Percentiles rank a stretch among this genome's conserved stretches.
These are phyloP conservation scores for Thermomucor indicae-seudaticae DNA, from an alignment of 371 early-diverging fungal genomes.

Conservation along the genomic window DNA sequence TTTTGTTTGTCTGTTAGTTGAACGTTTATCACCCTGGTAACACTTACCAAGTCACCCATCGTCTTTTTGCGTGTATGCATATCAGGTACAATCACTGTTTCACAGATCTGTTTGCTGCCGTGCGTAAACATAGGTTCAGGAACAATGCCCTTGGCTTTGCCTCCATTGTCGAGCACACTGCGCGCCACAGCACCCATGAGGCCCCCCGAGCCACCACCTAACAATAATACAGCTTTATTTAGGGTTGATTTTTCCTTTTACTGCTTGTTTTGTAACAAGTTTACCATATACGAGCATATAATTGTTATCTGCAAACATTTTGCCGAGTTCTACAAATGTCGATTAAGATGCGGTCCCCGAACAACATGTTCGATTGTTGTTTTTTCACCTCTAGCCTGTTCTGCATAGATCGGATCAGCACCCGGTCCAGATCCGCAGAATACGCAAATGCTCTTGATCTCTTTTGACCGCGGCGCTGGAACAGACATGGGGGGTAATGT, in stretches of 20 bases:
- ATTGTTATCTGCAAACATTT: slow-evolving; percentile 51
- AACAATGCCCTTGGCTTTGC: slow-evolving; percentile 63
- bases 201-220: slow-evolving; percentile 75
- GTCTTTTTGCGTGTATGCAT: slow-evolving; percentile 82
- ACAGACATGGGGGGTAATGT: slow-evolving; percentile 10
- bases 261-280: not conserved
- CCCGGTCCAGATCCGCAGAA: slow-evolving; percentile 70
- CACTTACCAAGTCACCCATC: slow-evolving; percentile 60
- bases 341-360: not conserved
- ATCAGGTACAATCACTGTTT: slow-evolving; percentile 66
- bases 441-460: slow-evolving; percentile 61
- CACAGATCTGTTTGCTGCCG: slow-evolving; percentile 49
- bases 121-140: slow-evolving; percentile 63
- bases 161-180: slow-evolving; percentile 51
- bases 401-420: slow-evolving; percentile 49
- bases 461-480: slow-evolving; percentile 2
- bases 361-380: not conserved
- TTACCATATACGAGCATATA: slow-evolving; percentile 79
- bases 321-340: slow-evolving; percentile 51
- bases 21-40: not conserved
- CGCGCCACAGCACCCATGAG: slow-evolving; percentile 81
- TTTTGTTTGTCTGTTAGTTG: slow-evolving; percentile 2
- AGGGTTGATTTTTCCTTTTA: too few relatives aligned
- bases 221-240: too few relatives aligned
- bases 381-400: slow-evolving; percentile 50